phyloP scores from a whole-genome alignment of 2,329 filamentous ascomycete species.

The Mycosphaerelloides madeirae region DNA sequence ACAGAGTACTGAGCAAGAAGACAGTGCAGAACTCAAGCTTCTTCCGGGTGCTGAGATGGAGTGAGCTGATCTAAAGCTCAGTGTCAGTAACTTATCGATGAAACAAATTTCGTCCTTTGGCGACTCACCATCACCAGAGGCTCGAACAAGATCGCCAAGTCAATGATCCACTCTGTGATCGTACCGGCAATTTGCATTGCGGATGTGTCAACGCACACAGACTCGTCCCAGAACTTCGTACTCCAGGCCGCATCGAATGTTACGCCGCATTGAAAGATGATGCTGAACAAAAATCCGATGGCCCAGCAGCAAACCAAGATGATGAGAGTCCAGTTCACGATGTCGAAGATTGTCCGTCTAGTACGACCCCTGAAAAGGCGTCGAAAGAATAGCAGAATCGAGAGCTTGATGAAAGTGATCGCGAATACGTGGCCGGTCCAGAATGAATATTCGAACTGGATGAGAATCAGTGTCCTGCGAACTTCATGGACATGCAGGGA shows the following conservation, averaged over 20 bases:
- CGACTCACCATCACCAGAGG: constrained; percentile 12
- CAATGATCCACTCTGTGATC: constrained; percentile 10
- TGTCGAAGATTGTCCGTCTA: constrained; percentile 10
- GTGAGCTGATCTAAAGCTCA: constrained; percentile 4
- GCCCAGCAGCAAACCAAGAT: constrained; percentile 8
- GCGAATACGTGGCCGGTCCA: constrained; percentile 14
- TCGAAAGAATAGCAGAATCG: constrained; percentile 15
- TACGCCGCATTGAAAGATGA: constrained; percentile 13
- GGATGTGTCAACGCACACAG: constrained; percentile 9
- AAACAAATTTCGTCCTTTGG: too few species aligned
- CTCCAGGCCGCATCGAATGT: constrained; percentile 12
- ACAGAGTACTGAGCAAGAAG: constrained; percentile 12
- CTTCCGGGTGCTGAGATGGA: constrained; percentile 6
- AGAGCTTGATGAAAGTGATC: constrained; percentile 14
- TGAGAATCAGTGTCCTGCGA: background rate
- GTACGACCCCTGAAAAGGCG: constrained; percentile 10
- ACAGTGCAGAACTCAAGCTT: constrained; percentile 11
- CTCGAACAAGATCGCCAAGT: constrained; percentile 9
- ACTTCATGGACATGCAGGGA: background rate
- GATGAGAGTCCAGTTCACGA: constrained; percentile 13
- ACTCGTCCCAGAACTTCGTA: constrained; percentile 7
- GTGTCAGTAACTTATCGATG: background rate
- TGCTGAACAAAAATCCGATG: constrained; percentile 9
- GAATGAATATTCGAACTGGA: constrained; percentile 14
- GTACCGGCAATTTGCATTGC: constrained; percentile 6